A percentile compares a stretch with the other conserved stretches of the same genome.
These are phyloP conservation scores for Kingdonia uniflora DNA, from an alignment of 164 flowering plant species.

Conservation along the genomic window DNA sequence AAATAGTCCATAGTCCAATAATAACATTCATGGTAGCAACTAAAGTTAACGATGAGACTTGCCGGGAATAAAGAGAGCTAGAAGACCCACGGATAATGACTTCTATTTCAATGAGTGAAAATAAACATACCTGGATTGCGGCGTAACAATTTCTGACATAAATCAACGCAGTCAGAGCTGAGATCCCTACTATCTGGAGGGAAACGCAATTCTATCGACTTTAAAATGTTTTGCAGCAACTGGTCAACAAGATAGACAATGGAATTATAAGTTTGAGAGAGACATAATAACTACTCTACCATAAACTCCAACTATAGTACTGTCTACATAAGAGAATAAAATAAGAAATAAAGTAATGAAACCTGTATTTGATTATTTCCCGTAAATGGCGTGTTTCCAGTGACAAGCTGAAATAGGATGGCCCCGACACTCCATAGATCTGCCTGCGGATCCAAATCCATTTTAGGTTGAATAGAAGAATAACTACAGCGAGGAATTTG, in stretches of 20 bases:
- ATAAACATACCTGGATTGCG: constrained; percentile 70
- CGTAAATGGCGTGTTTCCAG: constrained; percentile 87
- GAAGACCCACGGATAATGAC: too few species aligned
- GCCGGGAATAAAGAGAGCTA: too few species aligned
- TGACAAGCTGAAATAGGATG: constrained; percentile 87
- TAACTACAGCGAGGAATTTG: neutral
- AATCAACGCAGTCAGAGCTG: constrained; percentile 72
- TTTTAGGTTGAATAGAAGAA: constrained; percentile 18
- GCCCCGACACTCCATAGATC: constrained; percentile 99
- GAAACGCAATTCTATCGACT: constrained; percentile 67
- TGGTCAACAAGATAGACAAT: constrained; percentile 21
- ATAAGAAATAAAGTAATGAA: constrained; percentile 4
- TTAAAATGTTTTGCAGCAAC: constrained; percentile 91
- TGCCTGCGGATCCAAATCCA: constrained; percentile 54
- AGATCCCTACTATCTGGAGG: constrained; percentile 52
- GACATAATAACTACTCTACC: neutral
- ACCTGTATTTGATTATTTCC: constrained; percentile 94
- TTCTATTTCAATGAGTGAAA: neutral
- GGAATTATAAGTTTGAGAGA: constrained; percentile 2
- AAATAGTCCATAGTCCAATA: too few species aligned
- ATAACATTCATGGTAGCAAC: too few species aligned
- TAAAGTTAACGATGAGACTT: too few species aligned
- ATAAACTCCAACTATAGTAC: neutral
- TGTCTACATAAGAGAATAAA: neutral
- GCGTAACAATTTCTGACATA: constrained; percentile 85